Conservation (phyloP, 345 rosid genomes). For the Arabis alpina region DNA sequence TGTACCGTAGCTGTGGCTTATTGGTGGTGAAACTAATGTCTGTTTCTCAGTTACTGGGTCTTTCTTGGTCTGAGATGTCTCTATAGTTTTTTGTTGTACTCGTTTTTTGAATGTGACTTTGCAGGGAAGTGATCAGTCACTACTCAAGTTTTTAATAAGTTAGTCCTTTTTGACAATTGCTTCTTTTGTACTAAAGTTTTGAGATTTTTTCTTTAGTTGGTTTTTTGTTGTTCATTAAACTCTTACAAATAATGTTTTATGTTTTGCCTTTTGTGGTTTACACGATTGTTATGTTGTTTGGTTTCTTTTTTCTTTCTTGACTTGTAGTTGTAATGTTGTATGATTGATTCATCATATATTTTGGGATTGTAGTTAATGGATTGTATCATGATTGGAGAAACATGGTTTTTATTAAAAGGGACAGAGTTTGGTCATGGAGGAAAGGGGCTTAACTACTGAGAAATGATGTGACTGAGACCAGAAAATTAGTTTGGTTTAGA, state of each 20-base stretch:
- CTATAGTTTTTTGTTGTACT: conserved; percentile 17
- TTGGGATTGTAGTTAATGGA: not conserved
- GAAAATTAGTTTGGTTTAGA: too few relatives aligned
- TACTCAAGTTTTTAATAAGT: conserved; percentile 2
- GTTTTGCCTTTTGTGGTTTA: conserved; percentile 26
- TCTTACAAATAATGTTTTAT: conserved; percentile 20
- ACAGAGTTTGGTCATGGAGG: too few relatives aligned
- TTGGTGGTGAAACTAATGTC: conserved; percentile 16
- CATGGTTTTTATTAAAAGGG: not conserved
- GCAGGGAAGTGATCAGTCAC: conserved; percentile 26
- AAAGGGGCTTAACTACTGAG: too few relatives aligned
- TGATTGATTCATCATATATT: conserved; percentile 3
- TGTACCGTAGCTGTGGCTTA: conserved; percentile 22
- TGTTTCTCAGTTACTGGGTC: not conserved
- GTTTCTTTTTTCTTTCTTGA: conserved; percentile 17
- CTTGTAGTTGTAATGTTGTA: not conserved
- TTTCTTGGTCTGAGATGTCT: conserved; percentile 26
- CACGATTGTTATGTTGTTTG: conserved; percentile 15
- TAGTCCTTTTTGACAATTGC: conserved; percentile 13
- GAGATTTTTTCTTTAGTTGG: conserved; percentile 20
- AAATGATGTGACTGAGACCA: too few relatives aligned
- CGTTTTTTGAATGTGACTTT: conserved; percentile 29
- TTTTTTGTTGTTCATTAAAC: conserved; percentile 25
- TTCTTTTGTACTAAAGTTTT: conserved; percentile 26
- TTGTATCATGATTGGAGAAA: not conserved